A percentile compares a stretch with the other conserved stretches of the same genome.
Conservation (phyloP, 2,329 filamentous ascomycete genomes). For the Fusarium sp. region DNA sequence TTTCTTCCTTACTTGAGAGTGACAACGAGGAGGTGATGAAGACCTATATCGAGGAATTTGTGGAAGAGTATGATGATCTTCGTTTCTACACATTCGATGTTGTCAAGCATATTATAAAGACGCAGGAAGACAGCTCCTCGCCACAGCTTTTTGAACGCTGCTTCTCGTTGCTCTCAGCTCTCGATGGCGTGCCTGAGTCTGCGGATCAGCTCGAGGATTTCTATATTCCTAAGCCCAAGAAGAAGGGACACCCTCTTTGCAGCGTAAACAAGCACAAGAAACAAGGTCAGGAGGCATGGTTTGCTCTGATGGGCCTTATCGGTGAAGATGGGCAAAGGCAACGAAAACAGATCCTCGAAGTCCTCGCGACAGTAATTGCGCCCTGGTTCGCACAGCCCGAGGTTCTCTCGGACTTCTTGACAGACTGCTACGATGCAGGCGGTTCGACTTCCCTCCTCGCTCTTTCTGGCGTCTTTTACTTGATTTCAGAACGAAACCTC, state of each 20-base stretch:
- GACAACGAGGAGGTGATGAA: constrained; percentile 69
- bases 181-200: constrained; percentile 77
- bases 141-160: constrained; percentile 63
- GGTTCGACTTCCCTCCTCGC: constrained; percentile 89
- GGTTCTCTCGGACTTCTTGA: constrained; percentile 93
- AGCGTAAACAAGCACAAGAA: constrained; percentile 79
- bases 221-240: constrained; percentile 72
- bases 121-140: constrained; percentile 29
- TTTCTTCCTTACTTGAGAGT: constrained; percentile 70
- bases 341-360: constrained; percentile 80
- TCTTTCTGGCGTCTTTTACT: constrained; percentile 91
- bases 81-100: constrained; percentile 83
- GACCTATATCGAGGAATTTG: constrained; percentile 81
- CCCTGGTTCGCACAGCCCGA: constrained; percentile 93
- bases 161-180: constrained; percentile 70
- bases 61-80: constrained; percentile 85
- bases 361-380: constrained; percentile 81
- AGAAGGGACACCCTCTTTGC: constrained; percentile 73
- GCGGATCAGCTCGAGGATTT: constrained; percentile 75
- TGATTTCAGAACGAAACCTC: constrained; percentile 92
- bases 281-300: constrained; percentile 87
- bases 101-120: constrained; percentile 60
- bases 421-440: constrained; percentile 89
- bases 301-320: constrained; percentile 76
- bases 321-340: constrained; percentile 81